Percentiles rank a stretch among this genome's conserved stretches.
These are phyloP conservation scores for Euphorbia schlechtendalii DNA, from an alignment of 441 rosid species.

Conservation along the genomic window DNA sequence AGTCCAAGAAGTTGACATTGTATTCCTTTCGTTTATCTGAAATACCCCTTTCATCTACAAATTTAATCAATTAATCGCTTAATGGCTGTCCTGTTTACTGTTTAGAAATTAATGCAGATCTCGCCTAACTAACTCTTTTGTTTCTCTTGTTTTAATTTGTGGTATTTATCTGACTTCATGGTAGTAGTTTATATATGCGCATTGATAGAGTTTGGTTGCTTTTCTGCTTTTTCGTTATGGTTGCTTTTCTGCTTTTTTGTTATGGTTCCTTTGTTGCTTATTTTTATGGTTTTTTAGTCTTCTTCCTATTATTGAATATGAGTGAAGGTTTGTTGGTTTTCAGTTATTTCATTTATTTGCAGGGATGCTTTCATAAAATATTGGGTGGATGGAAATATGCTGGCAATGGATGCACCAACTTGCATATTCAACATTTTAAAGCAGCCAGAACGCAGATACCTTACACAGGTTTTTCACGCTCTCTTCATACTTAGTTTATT, in stretches of 20 bases:
- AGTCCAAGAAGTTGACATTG: not conserved
- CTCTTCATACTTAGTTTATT: not conserved
- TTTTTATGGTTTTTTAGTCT: not conserved
- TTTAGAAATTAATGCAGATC: not conserved
- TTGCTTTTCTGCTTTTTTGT: not conserved
- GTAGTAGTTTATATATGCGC: not conserved
- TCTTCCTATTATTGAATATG: slow-evolving; percentile 5
- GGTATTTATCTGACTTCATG: not conserved
- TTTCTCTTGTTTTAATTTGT: not conserved
- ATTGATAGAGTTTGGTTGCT: not conserved
- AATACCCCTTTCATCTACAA: not conserved
- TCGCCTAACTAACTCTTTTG: not conserved
- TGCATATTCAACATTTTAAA: slow-evolving; percentile 69
- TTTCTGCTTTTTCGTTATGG: too few species aligned
- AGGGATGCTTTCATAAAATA: slow-evolving; percentile 83
- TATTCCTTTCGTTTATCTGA: too few species aligned
- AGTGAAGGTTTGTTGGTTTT: slow-evolving; percentile 11
- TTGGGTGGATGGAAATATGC: slow-evolving; percentile 77
- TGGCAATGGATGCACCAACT: slow-evolving; percentile 74
- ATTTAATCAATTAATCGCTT: not conserved
- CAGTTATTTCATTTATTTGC: slow-evolving; percentile 7
- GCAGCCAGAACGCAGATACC: slow-evolving; percentile 57
- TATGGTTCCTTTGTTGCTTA: slow-evolving; percentile 8
- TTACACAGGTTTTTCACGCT: slow-evolving; percentile 55
- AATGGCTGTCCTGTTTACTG: not conserved